Base-by-base conservation (phyloP, 2,329 filamentous ascomycete species). In the Lachnum nothofagi region DNA sequence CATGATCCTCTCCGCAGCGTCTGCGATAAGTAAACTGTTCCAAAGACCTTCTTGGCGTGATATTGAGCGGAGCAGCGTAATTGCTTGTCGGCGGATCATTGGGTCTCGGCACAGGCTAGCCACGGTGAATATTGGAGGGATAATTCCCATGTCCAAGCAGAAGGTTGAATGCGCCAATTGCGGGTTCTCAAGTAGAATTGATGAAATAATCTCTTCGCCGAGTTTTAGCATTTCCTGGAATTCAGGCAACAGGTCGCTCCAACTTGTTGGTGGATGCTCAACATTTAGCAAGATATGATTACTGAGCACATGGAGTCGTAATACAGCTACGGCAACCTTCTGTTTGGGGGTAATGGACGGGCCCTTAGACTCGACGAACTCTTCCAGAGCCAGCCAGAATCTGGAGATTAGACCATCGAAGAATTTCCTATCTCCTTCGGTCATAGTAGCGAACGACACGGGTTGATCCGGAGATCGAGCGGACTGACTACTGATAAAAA, bases 21-120 rank as follows among this genome's bases (percentile, higher is more conserved):
- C 53, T 3, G 54, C 56, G 8, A 47, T 47, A 2, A 60, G 29
- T 10, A 52, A 14, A 3, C 52, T 51, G 38, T 86, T 81, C 82
- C 82, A 85, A 70, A 86, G 79, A 16, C 79, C 81, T 64, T 86
- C 82, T 41, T 80, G 72, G 9, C 81, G 71, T 12, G 78, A 73
- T 55, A 76, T 79, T 56, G 75, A 78, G 42, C 72, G 69, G 40
- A 86, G 66, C 14, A 86, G 68, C 54, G 77, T 72, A 41, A 85
- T 82, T 14, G 82, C 81, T 55, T 77, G 76, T 20, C 79, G 71
- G 10, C 82, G 74, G 37, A 77, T 71, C 1, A 68, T 53, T 0
- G 75, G 72, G 49, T 83, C 76, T 6, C 79, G 74, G 58, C 81
- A 85, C 56, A 82, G 81, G 16, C 77, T 82, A 6, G 78, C 80